phyloP scores from a whole-genome alignment of 768 basidiomycete genomes.

The Boletus rubescentipes region DNA sequence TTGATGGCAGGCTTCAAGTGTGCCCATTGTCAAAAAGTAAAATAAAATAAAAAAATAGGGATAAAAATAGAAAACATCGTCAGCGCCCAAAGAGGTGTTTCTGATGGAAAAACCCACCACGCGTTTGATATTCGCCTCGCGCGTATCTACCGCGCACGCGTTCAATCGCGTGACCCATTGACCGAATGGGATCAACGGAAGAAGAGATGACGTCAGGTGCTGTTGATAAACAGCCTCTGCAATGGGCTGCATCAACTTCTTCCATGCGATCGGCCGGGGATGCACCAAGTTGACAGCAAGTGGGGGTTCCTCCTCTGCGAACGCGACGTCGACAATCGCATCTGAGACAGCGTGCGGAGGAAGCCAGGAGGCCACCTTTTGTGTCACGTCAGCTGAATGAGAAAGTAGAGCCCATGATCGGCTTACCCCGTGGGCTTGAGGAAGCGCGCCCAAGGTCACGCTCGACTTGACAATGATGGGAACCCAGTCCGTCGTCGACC shows the following conservation, averaged over 20 bases:
- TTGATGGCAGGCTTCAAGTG: slow-evolving; percentile 32
- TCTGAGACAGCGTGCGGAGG: slow-evolving; percentile 27
- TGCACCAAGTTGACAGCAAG: slow-evolving; percentile 34
- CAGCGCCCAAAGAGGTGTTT: slow-evolving; percentile 24
- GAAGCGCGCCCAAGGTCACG: slow-evolving; percentile 29
- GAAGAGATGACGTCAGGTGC: slow-evolving; percentile 8
- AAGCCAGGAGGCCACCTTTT: slow-evolving; percentile 32
- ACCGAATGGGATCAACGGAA: slow-evolving; percentile 33
- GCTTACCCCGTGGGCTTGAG: slow-evolving; percentile 31
- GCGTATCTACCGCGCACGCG: slow-evolving; percentile 3
- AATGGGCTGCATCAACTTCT: slow-evolving; percentile 24
- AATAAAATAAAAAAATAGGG: background rate
- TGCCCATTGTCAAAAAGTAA: background rate
- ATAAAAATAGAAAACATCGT: background rate
- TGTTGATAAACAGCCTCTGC: slow-evolving; percentile 13
- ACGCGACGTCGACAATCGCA: slow-evolving; percentile 29
- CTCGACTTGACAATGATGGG: slow-evolving; percentile 38
- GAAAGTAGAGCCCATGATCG: background rate
- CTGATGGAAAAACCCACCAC: slow-evolving; percentile 30
- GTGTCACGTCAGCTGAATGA: background rate
- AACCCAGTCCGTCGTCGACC: slow-evolving; percentile 39
- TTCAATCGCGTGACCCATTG: slow-evolving; percentile 37
- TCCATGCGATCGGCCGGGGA: slow-evolving; percentile 32
- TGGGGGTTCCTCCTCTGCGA: slow-evolving; percentile 19
- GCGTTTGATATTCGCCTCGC: slow-evolving; percentile 24